Base-by-base conservation (phyloP, 1,284 basidiomycete species). In the Salmacisia buchloeana region DNA sequence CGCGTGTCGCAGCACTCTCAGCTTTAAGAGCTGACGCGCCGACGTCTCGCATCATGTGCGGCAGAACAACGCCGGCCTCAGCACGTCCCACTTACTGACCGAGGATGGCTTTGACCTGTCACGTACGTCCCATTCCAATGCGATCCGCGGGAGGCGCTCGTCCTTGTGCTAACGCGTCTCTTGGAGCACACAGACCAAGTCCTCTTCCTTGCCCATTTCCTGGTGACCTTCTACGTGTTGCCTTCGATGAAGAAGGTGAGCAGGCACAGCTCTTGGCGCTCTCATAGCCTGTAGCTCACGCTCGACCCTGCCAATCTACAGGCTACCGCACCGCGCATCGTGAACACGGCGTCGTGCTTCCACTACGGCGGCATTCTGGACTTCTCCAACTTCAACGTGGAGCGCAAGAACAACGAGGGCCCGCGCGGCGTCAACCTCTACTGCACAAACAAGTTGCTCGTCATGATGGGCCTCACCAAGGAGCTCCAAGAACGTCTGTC, bases 21-120 rank as follows among this genome's bases (percentile, higher is more conserved):
- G 2, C 10, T 23, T 23, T 18, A 9, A 23, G 46, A 12, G 18
- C 27, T 49, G 46, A 49, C 25, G n/a, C n/a, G n/a, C n/a, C 7
- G 29, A 27, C 7, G 23, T 10, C 18, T 52, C 29, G 23, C 29
- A 67, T 71, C 29, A 58, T 74, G 0, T 63, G 64, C 45, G 71
- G 71, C 64, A 75, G 74, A 68, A 68, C 36, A 68, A 68, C 54
- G 74, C 74, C 31, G 74, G 74, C 10, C 39, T 73, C 2, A 46
- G 61, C 0, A 64, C 66, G 2, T 64, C 65, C 0, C 21, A 41
- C 4, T 58, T 52, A 23, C 63, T 64, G 15, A 75, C 72, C 0
- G 68, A 71, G 10, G 74, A 75, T 54, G 74, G 72, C 0, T 72
- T 75, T 46, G 74, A 75, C 38, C 27, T 75, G 38, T 69, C 70